phyloP scores from a whole-genome alignment of 306 rosid species.

The Astragalus membranaceus region DNA sequence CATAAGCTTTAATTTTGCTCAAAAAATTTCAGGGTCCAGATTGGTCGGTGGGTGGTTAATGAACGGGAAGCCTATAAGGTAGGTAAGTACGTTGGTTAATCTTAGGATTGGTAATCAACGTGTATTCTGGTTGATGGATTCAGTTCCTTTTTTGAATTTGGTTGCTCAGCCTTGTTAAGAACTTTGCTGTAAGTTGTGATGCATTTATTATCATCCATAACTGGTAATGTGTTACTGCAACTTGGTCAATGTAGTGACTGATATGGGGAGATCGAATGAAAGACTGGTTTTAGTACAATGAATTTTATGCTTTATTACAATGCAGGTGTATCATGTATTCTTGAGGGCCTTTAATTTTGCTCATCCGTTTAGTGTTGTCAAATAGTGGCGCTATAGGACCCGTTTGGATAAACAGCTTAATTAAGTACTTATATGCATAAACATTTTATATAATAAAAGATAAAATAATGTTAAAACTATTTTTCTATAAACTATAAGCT shows the following conservation, averaged over 20 bases:
- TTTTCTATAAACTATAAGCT: too few relatives aligned
- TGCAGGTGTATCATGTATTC: background rate
- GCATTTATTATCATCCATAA: conserved; percentile 5
- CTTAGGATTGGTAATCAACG: conserved; percentile 23
- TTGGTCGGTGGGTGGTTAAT: conserved; percentile 49
- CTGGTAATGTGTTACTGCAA: conserved; percentile 4
- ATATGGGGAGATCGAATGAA: background rate
- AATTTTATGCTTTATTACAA: background rate
- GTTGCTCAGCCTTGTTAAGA: conserved; percentile 27
- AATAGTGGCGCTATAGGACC: too few relatives aligned
- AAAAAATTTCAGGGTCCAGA: conserved; percentile 62
- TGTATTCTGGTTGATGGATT: conserved; percentile 3
- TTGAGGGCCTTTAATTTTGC: background rate
- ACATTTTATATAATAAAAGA: too few relatives aligned
- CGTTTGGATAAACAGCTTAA: too few relatives aligned
- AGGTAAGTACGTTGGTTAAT: conserved; percentile 51
- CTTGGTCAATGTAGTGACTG: background rate
- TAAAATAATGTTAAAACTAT: too few relatives aligned
- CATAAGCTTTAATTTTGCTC: conserved; percentile 57
- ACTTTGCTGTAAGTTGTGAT: conserved; percentile 36
- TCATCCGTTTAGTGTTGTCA: too few relatives aligned
- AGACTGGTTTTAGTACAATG: background rate
- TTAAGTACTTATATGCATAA: too few relatives aligned
- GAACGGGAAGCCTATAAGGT: conserved; percentile 42
- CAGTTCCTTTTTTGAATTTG: conserved; percentile 8